Conservation (phyloP, 1,139 yeast species). For the Pichia inconspicua region DNA sequence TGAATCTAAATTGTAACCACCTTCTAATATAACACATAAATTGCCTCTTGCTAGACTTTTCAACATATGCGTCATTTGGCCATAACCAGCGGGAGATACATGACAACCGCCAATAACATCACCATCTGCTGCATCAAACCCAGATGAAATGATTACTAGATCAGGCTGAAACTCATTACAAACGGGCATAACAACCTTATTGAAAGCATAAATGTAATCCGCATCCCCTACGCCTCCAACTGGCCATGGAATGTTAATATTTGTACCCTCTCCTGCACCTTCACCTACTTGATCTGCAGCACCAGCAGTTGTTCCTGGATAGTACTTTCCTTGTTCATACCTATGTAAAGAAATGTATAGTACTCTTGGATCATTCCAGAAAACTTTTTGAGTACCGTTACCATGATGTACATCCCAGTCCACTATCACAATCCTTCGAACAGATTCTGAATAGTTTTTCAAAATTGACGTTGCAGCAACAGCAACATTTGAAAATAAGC, state of each 20-base stretch:
- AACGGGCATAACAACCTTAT: constrained; percentile 80
- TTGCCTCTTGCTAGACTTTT: constrained; percentile 85
- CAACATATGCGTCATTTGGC: constrained; percentile 89
- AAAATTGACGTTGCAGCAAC: constrained; percentile 89
- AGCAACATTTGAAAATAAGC: constrained; percentile 92
- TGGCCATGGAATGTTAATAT: constrained; percentile 91
- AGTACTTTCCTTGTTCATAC: constrained; percentile 84
- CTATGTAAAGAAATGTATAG: constrained; percentile 87
- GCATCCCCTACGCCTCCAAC: constrained; percentile 92
- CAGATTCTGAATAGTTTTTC: constrained; percentile 79
- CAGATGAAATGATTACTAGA: constrained; percentile 84
- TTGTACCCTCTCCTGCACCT: constrained; percentile 78
- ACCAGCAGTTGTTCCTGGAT: constrained; percentile 89
- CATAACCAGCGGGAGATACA: constrained; percentile 92
- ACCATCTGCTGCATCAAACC: constrained; percentile 98
- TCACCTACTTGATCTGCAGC: constrained; percentile 73
- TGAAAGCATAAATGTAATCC: constrained; percentile 89
- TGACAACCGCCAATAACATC: constrained; percentile 98
- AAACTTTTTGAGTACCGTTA: constrained; percentile 93
- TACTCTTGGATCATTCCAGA: constrained; percentile 82
- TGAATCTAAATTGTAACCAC: constrained; percentile 91
- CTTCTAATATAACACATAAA: constrained; percentile 84
- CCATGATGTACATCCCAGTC: constrained; percentile 99
- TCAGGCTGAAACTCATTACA: constrained; percentile 90
- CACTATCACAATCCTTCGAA: constrained; percentile 69